These are phyloP conservation scores for Exophiala bonariae DNA, from an alignment of 2,329 filamentous ascomycete species.

Conservation along the genomic window DNA sequence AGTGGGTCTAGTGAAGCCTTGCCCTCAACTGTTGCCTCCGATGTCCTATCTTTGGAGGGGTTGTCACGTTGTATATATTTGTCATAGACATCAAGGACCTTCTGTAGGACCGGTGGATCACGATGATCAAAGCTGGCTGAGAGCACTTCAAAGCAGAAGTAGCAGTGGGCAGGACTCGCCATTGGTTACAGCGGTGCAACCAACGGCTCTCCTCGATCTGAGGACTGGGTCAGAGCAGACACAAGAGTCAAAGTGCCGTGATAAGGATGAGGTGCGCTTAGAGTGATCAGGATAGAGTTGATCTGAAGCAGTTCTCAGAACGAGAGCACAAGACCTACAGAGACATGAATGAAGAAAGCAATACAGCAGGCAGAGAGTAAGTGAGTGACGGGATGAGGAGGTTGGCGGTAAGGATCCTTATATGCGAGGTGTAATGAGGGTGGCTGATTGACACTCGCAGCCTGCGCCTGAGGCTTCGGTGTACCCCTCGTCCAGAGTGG, in stretches of 20 bases:
- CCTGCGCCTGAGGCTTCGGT: too few relatives aligned
- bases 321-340: too few relatives aligned
- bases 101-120: conserved; percentile 64
- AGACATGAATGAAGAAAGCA: too few relatives aligned
- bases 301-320: too few relatives aligned
- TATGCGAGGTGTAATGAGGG: too few relatives aligned
- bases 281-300: not conserved
- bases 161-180: conserved; percentile 83
- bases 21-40: not conserved
- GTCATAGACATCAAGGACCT: conserved; percentile 70
- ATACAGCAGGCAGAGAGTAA: too few relatives aligned
- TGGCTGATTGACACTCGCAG: too few relatives aligned
- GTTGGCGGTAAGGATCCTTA: too few relatives aligned
- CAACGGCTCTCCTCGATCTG: not conserved
- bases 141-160: conserved; percentile 89
- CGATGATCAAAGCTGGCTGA: conserved; percentile 72
- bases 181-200: conserved; percentile 50
- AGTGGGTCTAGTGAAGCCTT: not conserved
- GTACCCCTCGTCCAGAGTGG: too few relatives aligned
- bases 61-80: conserved; percentile 40
- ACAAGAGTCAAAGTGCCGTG: not conserved
- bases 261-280: too few relatives aligned
- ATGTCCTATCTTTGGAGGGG: too few relatives aligned
- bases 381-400: too few relatives aligned
- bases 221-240: not conserved